Conservation (phyloP, 257 asterid species). For the Avicennia marina region DNA sequence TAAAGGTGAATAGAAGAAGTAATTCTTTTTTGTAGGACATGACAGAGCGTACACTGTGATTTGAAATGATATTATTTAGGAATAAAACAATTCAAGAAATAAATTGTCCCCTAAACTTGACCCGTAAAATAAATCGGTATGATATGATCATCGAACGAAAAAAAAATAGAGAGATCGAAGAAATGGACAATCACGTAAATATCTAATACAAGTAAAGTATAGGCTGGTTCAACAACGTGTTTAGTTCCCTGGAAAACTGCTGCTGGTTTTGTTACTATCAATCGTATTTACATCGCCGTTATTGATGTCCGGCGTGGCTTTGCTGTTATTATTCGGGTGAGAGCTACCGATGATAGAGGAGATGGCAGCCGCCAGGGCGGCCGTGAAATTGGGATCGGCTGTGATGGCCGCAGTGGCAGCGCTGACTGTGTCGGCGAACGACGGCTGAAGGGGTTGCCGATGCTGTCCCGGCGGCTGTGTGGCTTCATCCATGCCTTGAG, state of each 20-base stretch:
- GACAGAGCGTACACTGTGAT: no score
- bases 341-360: slow-evolving; percentile 71
- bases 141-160: no score
- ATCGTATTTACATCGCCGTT: slow-evolving; percentile 29
- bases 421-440: slow-evolving; percentile 54
- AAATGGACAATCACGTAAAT: no score
- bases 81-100: no score
- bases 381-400: slow-evolving; percentile 76
- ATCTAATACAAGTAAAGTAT: no score
- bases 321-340: slow-evolving; percentile 24
- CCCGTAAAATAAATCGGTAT: no score
- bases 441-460: slow-evolving; percentile 22
- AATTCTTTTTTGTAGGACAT: no score
- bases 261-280: slow-evolving; percentile 18
- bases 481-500: slow-evolving; percentile 24
- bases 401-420: slow-evolving; percentile 56
- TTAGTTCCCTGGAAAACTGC: slow-evolving; percentile 44
- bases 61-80: no score
- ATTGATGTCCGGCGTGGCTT: slow-evolving; percentile 14
- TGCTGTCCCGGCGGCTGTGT: not conserved
- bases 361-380: slow-evolving; percentile 88
- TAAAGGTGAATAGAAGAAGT: no score
- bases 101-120: no score
- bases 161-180: no score
- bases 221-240: no score